phyloP scores from a whole-genome alignment of 2,329 filamentous ascomycete genomes.

The Aureobasidium sp. region DNA sequence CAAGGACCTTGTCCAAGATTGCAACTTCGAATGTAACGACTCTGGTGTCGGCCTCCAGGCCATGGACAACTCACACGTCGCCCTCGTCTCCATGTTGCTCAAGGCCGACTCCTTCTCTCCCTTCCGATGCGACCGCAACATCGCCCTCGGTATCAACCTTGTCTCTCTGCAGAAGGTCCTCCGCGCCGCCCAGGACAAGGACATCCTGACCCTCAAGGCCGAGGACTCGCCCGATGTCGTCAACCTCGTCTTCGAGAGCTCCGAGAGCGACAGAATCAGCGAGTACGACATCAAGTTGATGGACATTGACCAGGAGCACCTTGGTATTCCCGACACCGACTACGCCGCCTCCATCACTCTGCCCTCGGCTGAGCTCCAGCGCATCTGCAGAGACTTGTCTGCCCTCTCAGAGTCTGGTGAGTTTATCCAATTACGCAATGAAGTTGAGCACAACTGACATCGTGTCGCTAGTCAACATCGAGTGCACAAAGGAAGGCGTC shows the following conservation, averaged over 20 bases:
- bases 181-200: constrained; percentile 86
- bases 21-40: constrained; percentile 99
- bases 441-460: constrained; percentile 18
- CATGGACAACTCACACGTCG: constrained; percentile 99
- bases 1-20: constrained; percentile 98
- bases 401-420: constrained; percentile 92
- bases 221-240: constrained; percentile 94
- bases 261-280: constrained; percentile 79
- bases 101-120: constrained; percentile 90
- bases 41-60: constrained; percentile 95
- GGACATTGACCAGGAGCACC: constrained; percentile 99
- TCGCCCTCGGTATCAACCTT: constrained; percentile 95
- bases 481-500: constrained; percentile 93
- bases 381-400: constrained; percentile 87
- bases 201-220: constrained; percentile 92
- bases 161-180: constrained; percentile 95
- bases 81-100: constrained; percentile 97
- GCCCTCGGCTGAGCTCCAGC: constrained; percentile 83
- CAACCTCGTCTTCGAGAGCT: constrained; percentile 91
- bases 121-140: constrained; percentile 98
- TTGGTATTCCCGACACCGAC: constrained; percentile 98
- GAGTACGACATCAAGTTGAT: constrained; percentile 99
- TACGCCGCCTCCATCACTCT: constrained; percentile 87
- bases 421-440: constrained; percentile 25
- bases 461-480: constrained; percentile 65